Base-by-base conservation (phyloP, 306 rosid species). In the Corylus americana region DNA sequence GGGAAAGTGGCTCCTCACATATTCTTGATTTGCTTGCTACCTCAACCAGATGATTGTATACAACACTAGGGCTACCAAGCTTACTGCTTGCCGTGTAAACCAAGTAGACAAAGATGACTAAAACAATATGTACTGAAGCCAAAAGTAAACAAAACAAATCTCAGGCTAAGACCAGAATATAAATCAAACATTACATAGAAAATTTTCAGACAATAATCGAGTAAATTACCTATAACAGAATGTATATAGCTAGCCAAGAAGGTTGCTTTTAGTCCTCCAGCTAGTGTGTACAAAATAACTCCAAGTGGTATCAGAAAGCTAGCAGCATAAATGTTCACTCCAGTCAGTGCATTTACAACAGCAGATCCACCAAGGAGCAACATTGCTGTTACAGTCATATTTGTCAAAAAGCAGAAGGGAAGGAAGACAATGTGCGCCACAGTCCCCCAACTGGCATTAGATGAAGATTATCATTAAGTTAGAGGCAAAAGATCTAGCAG, bases 241-340 rank as follows among this genome's bases (percentile, higher is more conserved):
- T 94, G 98, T 71, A 94, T 88, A 81, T 94, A 94, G 90, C 97
- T 94, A 74, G 98, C 98, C 81, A 94, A 92, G 87, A 94, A 94
- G 1, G 98, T 94, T n/a, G 98, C 98, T 73, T 94, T 94, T 39
- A 94, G 81, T 79, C 97, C 97, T 86, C 98, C 98, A 27, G 97
- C 97, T 59, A 94, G 88, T 48, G 98, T 94, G 67, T 92, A 94
- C 17, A 92, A 90, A 64, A 94, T 92, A 11, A 94, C 98, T 79
- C 98, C 98, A 57, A 94, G 97, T 27, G 97, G 98, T 82, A 92
- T 94, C 17, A 94, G 86, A 83, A 94, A 94, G 88, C 98, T 94
- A 63, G 98, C 98, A 75, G 98, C 97, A 74, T 89, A 91, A 62
- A 94, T 89, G 85, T 94, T 92, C 48, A 92, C 97, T 74, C 98